Evolutionary conservation across 768 basidiomycete genomes (phyloP), one percentile per base, ranked within the genome.

Genomic region (Cyclocybe cylindracea): DNA sequence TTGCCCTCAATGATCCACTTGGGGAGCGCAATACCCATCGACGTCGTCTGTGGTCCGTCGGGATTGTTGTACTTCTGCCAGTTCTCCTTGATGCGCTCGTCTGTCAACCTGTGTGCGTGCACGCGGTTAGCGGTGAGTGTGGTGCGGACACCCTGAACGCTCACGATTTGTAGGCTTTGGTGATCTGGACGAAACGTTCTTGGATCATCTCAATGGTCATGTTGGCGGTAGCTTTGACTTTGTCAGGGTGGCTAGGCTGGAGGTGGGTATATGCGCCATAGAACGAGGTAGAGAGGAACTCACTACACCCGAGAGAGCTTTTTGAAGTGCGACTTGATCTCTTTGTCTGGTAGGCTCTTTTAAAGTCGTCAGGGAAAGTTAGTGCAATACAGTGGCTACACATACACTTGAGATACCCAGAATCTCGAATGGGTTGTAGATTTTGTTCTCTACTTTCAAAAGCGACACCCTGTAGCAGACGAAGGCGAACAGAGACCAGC

Each of bases 111-210:
- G 58, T 34, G 34, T 29, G 58, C 46, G 47, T 39, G 44, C 18
- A 18, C 2, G 31, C 50, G n/a, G 53, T 18, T 16, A 29, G 39
- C 10, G 14, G 2, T 31, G 38, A 9, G 5, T 32, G 13, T n/a
- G 29, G 37, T 18, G 37, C n/a, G 18, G 4, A 56, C 10, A 24
- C 16, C 1, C 10, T n/a, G 14, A 13, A 29, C 16, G 70, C 88
- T 53, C 50, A 91, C 84, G 96, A 73, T 77, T 99, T 99, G 75
- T 99, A 99, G 3, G 97, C 97, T 68, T 98, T 99, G 7, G 97
- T 98, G 36, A 99, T 76, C 16, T 91, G 83, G 16, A 98, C 91
- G 68, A 97, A 99, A 52, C 84, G 84, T 47, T 85, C 79, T 59
- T 90, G 89, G 32, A 93, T 94, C 5, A 84, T 80, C 64, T 98